phyloP scores from a whole-genome alignment of 306 rosid genomes.

The Carpinus viminea region DNA sequence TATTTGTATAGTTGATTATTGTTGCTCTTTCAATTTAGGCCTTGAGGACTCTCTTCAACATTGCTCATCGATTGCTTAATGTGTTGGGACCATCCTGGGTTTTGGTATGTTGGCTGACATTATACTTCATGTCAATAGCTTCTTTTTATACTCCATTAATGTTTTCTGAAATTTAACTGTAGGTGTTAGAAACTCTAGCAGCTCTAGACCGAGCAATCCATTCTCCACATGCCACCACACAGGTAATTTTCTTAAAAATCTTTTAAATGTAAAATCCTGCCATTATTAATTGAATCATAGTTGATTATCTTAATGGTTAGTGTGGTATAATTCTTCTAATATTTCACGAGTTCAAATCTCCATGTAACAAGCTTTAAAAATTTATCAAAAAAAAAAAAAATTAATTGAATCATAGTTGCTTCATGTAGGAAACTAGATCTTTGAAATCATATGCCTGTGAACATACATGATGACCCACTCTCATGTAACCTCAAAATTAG shows the following conservation, averaged over 20 bases:
- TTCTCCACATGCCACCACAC: conserved; percentile 97
- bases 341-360: too few species aligned
- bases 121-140: conserved; percentile 11
- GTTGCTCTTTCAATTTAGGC: conserved; percentile 61
- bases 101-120: conserved; percentile 61
- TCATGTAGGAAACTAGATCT: background rate
- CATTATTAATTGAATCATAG: conserved; percentile 13
- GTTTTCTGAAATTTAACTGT: conserved; percentile 26
- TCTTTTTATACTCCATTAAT: conserved; percentile 20
- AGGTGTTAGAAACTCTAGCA: conserved; percentile 97
- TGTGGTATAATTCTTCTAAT: too few species aligned
- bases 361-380: too few species aligned
- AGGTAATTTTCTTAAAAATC: conserved; percentile 49
- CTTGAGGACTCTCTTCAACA: conserved; percentile 94
- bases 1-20: conserved; percentile 19
- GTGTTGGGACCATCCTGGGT: conserved; percentile 99
- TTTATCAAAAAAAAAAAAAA: too few species aligned
- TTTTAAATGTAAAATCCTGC: conserved; percentile 11
- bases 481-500: background rate
- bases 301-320: too few species aligned
- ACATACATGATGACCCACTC: background rate
- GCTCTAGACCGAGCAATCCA: conserved; percentile 96
- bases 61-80: conserved; percentile 92
- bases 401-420: background rate
- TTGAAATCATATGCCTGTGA: background rate